These are phyloP conservation scores for Ophiostoma sp. DNA, from an alignment of 2,329 filamentous ascomycete genomes.

Conservation along the genomic window DNA sequence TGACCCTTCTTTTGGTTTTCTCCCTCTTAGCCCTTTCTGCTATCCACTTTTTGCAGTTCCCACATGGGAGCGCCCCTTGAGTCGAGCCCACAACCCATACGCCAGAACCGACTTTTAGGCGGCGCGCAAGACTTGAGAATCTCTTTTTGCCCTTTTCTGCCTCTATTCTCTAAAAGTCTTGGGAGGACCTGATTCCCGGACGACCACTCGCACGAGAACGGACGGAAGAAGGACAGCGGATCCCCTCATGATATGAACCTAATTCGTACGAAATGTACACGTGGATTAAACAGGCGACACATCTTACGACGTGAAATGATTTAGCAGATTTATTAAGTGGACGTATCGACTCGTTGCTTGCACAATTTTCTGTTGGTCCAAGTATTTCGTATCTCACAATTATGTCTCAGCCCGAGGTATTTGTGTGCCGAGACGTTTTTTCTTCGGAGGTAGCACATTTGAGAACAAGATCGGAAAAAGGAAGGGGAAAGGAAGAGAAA, in stretches of 20 bases:
- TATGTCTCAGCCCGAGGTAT: not conserved
- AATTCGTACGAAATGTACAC: not conserved
- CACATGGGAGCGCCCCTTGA: not conserved
- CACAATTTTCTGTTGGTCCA: not conserved
- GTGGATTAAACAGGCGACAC: not conserved
- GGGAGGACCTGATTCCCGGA: not conserved
- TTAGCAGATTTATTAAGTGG: not conserved
- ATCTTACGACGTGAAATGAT: not conserved
- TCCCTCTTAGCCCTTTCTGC: not conserved
- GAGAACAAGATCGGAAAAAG: not conserved
- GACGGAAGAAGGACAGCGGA: not conserved
- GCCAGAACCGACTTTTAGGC: not conserved
- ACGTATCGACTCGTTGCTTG: not conserved
- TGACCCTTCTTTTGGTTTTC: not conserved
- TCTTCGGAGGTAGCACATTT: not conserved
- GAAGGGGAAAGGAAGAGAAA: not conserved
- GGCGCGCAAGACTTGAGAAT: not conserved
- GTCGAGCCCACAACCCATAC: not conserved
- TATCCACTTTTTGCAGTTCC: not conserved
- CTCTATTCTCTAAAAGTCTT: not conserved
- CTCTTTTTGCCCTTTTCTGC: not conserved
- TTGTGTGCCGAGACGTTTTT: not conserved
- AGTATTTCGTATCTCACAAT: not conserved
- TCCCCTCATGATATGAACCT: not conserved
- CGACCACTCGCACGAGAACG: constrained; percentile 7